phyloP scores from a whole-genome alignment of 768 basidiomycete species.

The Termitomyces sp. region DNA sequence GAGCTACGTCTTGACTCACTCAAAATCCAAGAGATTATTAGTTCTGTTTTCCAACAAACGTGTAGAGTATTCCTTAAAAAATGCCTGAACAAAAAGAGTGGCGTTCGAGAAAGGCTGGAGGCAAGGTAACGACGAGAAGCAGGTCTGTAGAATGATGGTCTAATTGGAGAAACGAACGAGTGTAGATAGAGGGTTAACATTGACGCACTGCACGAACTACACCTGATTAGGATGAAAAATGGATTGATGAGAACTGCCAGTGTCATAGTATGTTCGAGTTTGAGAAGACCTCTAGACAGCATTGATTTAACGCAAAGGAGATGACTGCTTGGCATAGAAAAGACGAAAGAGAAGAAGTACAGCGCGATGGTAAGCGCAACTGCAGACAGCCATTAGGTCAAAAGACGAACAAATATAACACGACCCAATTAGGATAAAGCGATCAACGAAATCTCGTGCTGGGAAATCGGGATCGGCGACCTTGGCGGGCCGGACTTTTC shows the following conservation, averaged over 20 bases:
- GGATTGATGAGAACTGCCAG: conserved; percentile 18
- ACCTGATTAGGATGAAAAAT: conserved; percentile 10
- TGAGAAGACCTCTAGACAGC: neutral
- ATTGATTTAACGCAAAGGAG: conserved; percentile 8
- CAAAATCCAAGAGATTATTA: neutral
- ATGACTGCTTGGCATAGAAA: neutral
- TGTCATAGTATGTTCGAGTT: conserved; percentile 9
- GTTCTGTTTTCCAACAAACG: too few relatives aligned
- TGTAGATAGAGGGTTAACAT: neutral
- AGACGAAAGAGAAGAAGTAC: neutral
- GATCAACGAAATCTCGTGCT: too few relatives aligned
- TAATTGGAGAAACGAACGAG: neutral
- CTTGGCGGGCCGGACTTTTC: too few relatives aligned
- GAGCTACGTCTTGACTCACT: neutral
- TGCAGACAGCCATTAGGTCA: neutral
- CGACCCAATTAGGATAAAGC: too few relatives aligned
- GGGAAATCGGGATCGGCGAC: too few relatives aligned
- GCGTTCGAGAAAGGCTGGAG: conserved; percentile 21
- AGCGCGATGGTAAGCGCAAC: neutral
- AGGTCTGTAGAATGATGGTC: neutral
- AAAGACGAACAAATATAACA: too few relatives aligned
- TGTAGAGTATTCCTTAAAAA: neutral
- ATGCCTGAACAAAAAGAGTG: conserved; percentile 29
- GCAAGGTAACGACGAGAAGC: neutral
- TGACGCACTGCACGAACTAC: conserved; percentile 1